Evolutionary conservation across 2,329 filamentous ascomycete species (phyloP), one percentile per base, ranked within the genome.

Genomic region (Saccharata proteae): DNA sequence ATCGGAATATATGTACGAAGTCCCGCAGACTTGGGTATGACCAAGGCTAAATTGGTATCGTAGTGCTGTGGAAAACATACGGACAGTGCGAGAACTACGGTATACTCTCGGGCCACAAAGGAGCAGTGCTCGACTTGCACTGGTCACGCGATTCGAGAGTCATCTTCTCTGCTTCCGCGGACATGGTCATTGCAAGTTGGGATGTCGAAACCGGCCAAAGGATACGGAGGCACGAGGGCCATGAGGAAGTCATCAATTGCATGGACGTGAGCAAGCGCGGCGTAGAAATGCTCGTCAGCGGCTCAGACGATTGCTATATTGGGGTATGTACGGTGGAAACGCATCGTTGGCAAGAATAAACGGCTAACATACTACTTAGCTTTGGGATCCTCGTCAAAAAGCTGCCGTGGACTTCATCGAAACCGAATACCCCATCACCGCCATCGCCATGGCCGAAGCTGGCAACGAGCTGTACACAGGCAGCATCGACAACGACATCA

Each of bases 41-140:
- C 50, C 27, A 15, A 14, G 35, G n/a, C 37, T 51, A 32, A 49
- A 43, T 19, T 14, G 7, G 18, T 7, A 17, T 6, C 13, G 7
- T 38, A 92, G 83, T 96, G 59, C 70, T 98, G 17, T 98, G 90
- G 90, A 75, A 80, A 47, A 92, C 86, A 2, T 85, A 88, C 39
- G 88, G 85, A 47, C 72, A 84, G 45, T 94, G 88, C 61, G 82
- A 93, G 49, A 98, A 98, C 60, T 94, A 94, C 49, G 86, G 88
- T 38, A 63, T 82, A 16, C 65, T 98, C 31, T 84, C 67, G 6
- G 90, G 90, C 19, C 90, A 98, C 62, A 85, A 83, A 52, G 84
- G 84, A 43, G 90, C 90, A 2, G 65, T 98, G 29, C 65, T 96
- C 16, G 90, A 96, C 56, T 63, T 98, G 26, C 85, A 93, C 51